Evolutionary conservation across 345 rosid species (phyloP).

Genomic region (Linum tenue): DNA sequence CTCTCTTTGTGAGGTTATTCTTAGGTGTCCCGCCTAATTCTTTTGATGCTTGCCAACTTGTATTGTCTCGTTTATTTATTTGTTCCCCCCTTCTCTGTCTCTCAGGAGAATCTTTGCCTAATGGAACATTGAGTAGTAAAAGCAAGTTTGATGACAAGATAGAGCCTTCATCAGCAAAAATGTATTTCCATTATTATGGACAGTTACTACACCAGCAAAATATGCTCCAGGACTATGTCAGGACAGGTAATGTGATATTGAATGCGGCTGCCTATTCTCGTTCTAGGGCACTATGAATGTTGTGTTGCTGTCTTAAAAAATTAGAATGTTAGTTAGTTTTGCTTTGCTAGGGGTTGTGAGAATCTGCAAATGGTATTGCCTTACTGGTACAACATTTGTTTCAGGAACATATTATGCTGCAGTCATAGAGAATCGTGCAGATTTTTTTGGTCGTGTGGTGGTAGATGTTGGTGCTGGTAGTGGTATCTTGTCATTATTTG

Average conservation of each 20-base stretch:
- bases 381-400: slow-evolving; percentile 11
- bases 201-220: slow-evolving; percentile 95
- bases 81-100: slow-evolving; percentile 12
- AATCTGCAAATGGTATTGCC: not conserved
- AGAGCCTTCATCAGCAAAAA: slow-evolving; percentile 87
- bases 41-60: slow-evolving; percentile 5
- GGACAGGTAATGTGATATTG: slow-evolving; percentile 59
- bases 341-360: not conserved
- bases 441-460: slow-evolving; percentile 82
- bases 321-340: too few relatives aligned
- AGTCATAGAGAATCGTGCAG: slow-evolving; percentile 84
- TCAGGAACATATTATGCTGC: slow-evolving; percentile 98
- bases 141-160: slow-evolving; percentile 90
- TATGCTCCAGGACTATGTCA: slow-evolving; percentile 97
- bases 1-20: not conserved
- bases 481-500: slow-evolving; percentile 93
- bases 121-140: slow-evolving; percentile 43
- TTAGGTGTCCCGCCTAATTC: not conserved
- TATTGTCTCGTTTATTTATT: slow-evolving; percentile 5
- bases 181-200: slow-evolving; percentile 98
- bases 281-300: not conserved
- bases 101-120: slow-evolving; percentile 38
- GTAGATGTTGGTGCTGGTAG: slow-evolving; percentile 99
- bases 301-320: not conserved
- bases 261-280: slow-evolving; percentile 7